A percentile compares a stretch with the other conserved stretches of the same genome.
phyloP scores from a whole-genome alignment of 2,329 filamentous ascomycete genomes.

The Beauveria pseudobassiana region DNA sequence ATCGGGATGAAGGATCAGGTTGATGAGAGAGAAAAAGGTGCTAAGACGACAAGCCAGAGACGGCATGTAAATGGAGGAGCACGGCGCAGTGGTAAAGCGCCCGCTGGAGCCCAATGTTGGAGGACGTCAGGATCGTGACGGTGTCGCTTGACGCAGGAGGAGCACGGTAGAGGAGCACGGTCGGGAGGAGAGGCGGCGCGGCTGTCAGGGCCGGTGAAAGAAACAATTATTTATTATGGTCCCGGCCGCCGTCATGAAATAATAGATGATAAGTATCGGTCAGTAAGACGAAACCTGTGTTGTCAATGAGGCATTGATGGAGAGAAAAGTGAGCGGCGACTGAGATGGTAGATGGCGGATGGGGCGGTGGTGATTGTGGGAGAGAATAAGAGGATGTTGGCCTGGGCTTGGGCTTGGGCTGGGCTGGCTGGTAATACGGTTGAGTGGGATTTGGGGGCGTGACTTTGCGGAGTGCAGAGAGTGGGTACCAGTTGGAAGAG shows the following conservation, averaged over 20 bases:
- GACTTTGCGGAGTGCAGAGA: constrained; percentile 11
- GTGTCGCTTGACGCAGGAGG: constrained; percentile 7
- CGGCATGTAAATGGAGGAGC: not conserved
- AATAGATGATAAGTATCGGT: not conserved
- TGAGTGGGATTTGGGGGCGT: not conserved
- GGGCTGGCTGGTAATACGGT: not conserved
- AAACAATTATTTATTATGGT: not conserved
- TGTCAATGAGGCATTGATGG: constrained; percentile 10
- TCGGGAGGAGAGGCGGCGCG: constrained; percentile 8
- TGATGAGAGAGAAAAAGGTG: not conserved
- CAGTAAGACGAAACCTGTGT: not conserved
- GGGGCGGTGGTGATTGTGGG: constrained; percentile 4
- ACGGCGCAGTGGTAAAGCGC: not conserved
- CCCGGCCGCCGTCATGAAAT: not conserved
- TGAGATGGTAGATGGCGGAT: not conserved
- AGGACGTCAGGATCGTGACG: not conserved
- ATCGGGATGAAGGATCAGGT: not conserved
- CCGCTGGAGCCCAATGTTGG: not conserved
- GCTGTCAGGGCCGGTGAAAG: not conserved
- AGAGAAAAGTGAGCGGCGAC: not conserved
- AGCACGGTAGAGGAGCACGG: constrained; percentile 14
- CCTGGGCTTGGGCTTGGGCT: not conserved
- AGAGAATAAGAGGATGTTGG: constrained; percentile 1
- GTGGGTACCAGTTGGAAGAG: not conserved
- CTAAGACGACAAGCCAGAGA: not conserved